These are phyloP conservation scores for Solanum boliviense DNA, from an alignment of 257 asterid genomes.

Conservation along the genomic window DNA sequence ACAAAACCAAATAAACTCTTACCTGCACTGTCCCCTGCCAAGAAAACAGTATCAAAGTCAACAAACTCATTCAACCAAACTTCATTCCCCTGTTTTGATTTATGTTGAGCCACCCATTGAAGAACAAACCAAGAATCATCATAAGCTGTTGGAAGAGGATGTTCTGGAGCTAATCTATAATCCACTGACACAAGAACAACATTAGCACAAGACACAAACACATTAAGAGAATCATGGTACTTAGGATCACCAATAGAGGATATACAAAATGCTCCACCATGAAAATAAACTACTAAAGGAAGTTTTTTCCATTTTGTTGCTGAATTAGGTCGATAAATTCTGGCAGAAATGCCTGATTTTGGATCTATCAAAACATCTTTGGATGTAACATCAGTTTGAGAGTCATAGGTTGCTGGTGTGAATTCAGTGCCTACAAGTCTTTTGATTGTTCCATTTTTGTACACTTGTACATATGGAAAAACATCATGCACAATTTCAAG, in stretches of 20 bases:
- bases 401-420: constrained; percentile 30
- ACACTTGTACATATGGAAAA: constrained; percentile 44
- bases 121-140: constrained; percentile 60
- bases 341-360: constrained; percentile 32
- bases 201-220: constrained; percentile 30
- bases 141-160: constrained; percentile 61
- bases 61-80: constrained; percentile 34
- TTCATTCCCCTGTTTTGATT: constrained; percentile 2
- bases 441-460: constrained; percentile 44
- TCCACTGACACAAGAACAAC: constrained; percentile 37
- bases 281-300: constrained; percentile 62
- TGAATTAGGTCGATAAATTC: constrained; percentile 41
- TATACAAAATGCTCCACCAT: constrained; percentile 70
- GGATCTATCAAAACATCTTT: constrained; percentile 35
- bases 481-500: constrained; percentile 31
- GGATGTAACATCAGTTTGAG: constrained; percentile 38
- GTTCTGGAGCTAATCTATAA: constrained; percentile 55
- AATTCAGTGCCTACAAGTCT: constrained; percentile 41
- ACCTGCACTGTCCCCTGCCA: constrained; percentile 89
- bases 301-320: constrained; percentile 9
- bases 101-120: constrained; percentile 30
- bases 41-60: constrained; percentile 38
- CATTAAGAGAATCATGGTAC: constrained; percentile 44
- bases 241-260: constrained; percentile 42
- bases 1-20: constrained; percentile 3